Evolutionary conservation across 1,284 basidiomycete species (phyloP), one percentile per base, ranked within the genome.

Genomic region (Exsudoporus floridanus): DNA sequence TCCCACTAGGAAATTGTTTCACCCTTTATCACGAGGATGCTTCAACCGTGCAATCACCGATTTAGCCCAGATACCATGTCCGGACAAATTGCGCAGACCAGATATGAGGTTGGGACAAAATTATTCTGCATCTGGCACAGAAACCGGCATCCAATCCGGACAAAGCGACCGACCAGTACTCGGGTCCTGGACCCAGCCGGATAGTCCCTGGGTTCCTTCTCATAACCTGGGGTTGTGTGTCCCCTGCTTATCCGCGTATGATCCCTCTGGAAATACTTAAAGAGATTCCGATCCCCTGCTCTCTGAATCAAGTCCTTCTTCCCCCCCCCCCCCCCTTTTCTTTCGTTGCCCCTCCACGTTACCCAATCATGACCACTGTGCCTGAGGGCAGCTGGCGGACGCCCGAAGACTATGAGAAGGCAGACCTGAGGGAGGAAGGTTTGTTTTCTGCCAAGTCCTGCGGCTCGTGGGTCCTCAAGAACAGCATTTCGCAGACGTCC

Each of bases 331-430:
- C 18, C 25, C 27, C 16, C 21, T 8, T 25, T 21, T n/a, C n/a
- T 10, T 1, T n/a, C 14, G 5, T 14, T 10, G 5, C 27, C 27
- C 14, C 9, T 18, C 4, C 4, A n/a, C 16, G 27, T 8, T 21
- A n/a, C 27, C 36, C 21, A 19, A 43, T 7, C 43, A 68, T 69
- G 65, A 18, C 28, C 9, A 42, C 9, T 8, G 53, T 53, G 7
- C 21, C 39, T 2, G 49, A 55, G 10, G 21, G n/a, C n/a, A 33
- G 14, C 36, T 46, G 31, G 25, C 19, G 16, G 19, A 54, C 40
- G n/a, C 39, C 43, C 7, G 49, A 52, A 12, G 55, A 53, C 5
- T 18, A 42, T 7, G 58, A 66, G 13, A 66, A 65, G 28, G 25
- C 3, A 1, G 35, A 39, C 7, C 16, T 40, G 13, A 61, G 45